Evolutionary conservation across 1,139 yeast genomes (phyloP).

Genomic region (Candida sanyaensis): DNA sequence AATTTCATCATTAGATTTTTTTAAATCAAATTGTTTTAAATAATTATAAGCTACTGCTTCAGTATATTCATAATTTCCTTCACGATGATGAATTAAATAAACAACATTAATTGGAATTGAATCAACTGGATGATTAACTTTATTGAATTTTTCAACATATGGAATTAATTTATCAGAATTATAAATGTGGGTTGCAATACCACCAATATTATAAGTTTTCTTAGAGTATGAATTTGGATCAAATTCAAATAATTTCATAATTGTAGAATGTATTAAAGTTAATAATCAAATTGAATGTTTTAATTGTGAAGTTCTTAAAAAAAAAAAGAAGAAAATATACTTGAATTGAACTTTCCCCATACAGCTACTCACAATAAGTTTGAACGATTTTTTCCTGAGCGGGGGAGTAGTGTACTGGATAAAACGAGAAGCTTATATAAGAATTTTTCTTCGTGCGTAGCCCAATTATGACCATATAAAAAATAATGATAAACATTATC

Average conservation of each 20-base stretch:
- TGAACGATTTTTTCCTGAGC: slow-evolving; percentile 26
- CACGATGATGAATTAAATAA: slow-evolving; percentile 44
- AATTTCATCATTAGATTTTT: slow-evolving; percentile 17
- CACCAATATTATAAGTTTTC: slow-evolving; percentile 29
- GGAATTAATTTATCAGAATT: slow-evolving; percentile 28
- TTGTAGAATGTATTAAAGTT: not conserved
- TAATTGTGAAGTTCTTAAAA: too few species aligned
- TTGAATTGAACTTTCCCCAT: not conserved
- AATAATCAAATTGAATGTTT: not conserved
- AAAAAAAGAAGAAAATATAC: too few species aligned
- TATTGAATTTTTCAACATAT: slow-evolving; percentile 23
- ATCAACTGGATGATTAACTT: slow-evolving; percentile 16
- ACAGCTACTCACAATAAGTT: too few species aligned
- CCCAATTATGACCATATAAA: too few species aligned
- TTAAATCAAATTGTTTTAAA: slow-evolving; percentile 26
- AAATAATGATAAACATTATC: too few species aligned
- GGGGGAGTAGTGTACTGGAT: slow-evolving; percentile 27
- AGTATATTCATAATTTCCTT: slow-evolving; percentile 27
- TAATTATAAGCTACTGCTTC: slow-evolving; percentile 34
- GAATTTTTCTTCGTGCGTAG: too few species aligned
- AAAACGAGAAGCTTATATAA: too few species aligned
- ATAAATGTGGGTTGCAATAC: slow-evolving; percentile 35
- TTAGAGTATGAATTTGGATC: slow-evolving; percentile 26
- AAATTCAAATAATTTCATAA: slow-evolving; percentile 22
- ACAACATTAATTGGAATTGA: slow-evolving; percentile 37